Evolutionary conservation across 164 flowering plant species (phyloP).

Genomic region (Macadamia tetraphylla): DNA sequence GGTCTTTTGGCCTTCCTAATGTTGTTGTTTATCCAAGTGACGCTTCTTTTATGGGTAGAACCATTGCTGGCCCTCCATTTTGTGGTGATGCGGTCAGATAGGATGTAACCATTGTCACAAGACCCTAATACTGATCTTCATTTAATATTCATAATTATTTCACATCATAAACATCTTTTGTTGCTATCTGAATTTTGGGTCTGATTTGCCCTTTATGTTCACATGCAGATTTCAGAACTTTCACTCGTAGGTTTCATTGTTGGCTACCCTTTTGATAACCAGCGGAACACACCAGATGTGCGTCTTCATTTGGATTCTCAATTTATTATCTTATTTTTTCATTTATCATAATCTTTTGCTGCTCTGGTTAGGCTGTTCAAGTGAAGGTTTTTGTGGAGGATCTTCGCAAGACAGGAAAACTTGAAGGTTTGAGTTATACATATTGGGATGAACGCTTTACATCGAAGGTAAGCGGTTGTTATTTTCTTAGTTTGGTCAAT

Average conservation of each 20-base stretch:
- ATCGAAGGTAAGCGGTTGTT: conserved; percentile 51
- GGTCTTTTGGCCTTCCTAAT: too few relatives aligned
- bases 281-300: conserved; percentile 33
- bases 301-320: conserved; percentile 14
- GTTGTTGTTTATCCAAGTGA: too few relatives aligned
- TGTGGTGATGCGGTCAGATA: too few relatives aligned
- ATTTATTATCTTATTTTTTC: background rate
- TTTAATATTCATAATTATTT: too few relatives aligned
- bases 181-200: background rate
- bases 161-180: too few relatives aligned
- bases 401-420: conserved; percentile 55
- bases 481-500: background rate
- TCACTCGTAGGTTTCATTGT: conserved; percentile 62
- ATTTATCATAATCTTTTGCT: conserved; percentile 1
- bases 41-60: too few relatives aligned
- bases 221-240: conserved; percentile 61
- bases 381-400: conserved; percentile 65
- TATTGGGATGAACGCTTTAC: conserved; percentile 84
- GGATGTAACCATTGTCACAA: too few relatives aligned
- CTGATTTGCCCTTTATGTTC: background rate
- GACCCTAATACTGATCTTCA: too few relatives aligned
- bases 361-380: conserved; percentile 42
- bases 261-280: conserved; percentile 56
- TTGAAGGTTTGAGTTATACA: conserved; percentile 60
- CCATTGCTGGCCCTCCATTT: too few relatives aligned